Evolutionary conservation across 495 filamentous ascomycete genomes (phyloP), one percentile per base, ranked within the genome.

Genomic region (Hypoxylon rickii): DNA sequence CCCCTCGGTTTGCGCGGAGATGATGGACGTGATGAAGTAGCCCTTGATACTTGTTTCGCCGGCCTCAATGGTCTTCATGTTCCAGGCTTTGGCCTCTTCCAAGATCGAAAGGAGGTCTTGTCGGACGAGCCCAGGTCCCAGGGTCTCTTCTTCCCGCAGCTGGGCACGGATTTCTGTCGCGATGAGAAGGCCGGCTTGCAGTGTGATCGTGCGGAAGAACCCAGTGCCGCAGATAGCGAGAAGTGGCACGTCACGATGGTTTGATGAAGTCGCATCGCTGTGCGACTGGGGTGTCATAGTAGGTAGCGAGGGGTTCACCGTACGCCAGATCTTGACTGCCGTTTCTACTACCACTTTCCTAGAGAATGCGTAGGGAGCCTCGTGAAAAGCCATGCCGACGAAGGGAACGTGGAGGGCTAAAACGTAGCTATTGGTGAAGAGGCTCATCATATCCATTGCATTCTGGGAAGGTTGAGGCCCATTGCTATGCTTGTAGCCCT

Each of bases 21-120:
- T 54, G 0, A 81, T 44, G 13, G 57, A 65, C 11, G 70, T 65
- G 22, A 85, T 66, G 3, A 85, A 40, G 33, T 79, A 76, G 0
- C 76, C 79, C 56, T 85, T 86, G 15, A 80, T 68, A 55, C 81
- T 86, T 0, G 78, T 82, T 57, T 86, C 81, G 1, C 83, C 84
- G 0, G 71, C 71, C 34, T 71, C 53, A 3, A 86, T 75, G 31
- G 69, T 68, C 7, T 64, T 63, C 61, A 77, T 63, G 0, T 36
- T 40, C 78, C 78, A 83, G 1, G 41, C 47, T 20, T 77, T 76
- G 0, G 76, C 69, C 21, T 81, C 77, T 7, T 74, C 67, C 0
- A 84, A 17, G 0, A 80, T 70, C 0, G 76, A 58, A 1, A 82
- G 45, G 4, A 87, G 66, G 32, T 84, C 80, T 32, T 72, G 55